These are phyloP conservation scores for Penicillium robsamsonii DNA, from an alignment of 495 filamentous ascomycete species.

Conservation along the genomic window DNA sequence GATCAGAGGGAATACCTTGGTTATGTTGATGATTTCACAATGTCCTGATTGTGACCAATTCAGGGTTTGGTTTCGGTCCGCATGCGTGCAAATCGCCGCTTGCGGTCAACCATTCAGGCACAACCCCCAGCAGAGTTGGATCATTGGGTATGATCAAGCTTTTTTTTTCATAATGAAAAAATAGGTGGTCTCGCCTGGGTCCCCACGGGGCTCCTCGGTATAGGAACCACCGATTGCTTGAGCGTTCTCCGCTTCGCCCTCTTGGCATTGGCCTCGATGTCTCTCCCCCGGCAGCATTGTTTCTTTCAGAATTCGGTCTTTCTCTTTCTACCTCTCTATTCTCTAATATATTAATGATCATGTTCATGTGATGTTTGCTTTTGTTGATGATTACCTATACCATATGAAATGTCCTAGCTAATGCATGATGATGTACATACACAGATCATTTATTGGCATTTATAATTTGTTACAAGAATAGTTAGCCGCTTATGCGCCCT, in stretches of 20 bases:
- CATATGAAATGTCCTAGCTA: not conserved
- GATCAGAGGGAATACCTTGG: slow-evolving; percentile 16
- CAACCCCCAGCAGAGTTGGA: not conserved
- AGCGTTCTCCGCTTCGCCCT: not conserved
- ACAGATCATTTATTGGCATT: not conserved
- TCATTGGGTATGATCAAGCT: not conserved
- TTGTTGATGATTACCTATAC: not conserved
- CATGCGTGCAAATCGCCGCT: not conserved
- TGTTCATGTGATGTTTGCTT: not conserved
- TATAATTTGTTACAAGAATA: not conserved
- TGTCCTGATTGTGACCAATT: not conserved
- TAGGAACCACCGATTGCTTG: not conserved
- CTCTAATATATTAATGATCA: not conserved
- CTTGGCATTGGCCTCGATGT: not conserved
- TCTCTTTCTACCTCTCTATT: not conserved
- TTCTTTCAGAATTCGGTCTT: not conserved
- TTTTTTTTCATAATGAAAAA: not conserved
- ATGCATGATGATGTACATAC: not conserved
- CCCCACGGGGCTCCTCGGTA: not conserved
- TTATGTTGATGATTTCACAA: slow-evolving; percentile 4
- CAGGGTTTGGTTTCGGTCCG: not conserved
- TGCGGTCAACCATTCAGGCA: not conserved
- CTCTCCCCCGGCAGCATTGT: not conserved
- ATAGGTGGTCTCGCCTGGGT: not conserved
- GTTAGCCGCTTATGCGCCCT: too few relatives aligned